Evolutionary conservation across 306 rosid genomes (phyloP).

Genomic region (Macrotyloma uniflorum): DNA sequence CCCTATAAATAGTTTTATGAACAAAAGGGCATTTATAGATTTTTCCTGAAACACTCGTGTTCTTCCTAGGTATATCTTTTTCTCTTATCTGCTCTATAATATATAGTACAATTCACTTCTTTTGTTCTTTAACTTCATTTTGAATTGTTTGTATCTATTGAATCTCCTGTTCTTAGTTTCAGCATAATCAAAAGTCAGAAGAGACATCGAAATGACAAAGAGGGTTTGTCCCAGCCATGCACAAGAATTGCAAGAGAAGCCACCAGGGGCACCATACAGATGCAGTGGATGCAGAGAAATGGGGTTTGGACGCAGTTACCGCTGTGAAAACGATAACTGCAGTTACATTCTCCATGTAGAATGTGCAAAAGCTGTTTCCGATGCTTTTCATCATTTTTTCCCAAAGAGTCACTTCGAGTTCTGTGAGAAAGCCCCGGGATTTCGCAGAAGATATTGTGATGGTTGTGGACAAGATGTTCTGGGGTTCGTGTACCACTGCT

Average conservation of each 20-base stretch:
- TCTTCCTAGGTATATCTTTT: too few relatives aligned
- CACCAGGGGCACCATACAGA: conserved; percentile 39
- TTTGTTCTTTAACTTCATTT: too few relatives aligned
- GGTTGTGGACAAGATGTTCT: conserved; percentile 55
- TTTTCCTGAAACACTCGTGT: too few relatives aligned
- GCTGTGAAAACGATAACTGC: conserved; percentile 39
- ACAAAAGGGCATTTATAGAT: too few relatives aligned
- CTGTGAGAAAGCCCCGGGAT: neutral
- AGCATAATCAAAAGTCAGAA: neutral
- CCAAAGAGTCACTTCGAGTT: conserved; percentile 18
- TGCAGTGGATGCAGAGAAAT: conserved; percentile 53
- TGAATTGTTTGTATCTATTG: too few relatives aligned
- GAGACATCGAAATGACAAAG: conserved; percentile 7
- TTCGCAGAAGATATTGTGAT: conserved; percentile 27
- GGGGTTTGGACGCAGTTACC: conserved; percentile 45
- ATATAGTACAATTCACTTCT: too few relatives aligned
- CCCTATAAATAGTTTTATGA: too few relatives aligned
- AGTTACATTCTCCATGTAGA: conserved; percentile 46
- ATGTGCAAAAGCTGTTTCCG: conserved; percentile 25
- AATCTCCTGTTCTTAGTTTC: neutral
- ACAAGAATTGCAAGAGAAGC: conserved; percentile 18
- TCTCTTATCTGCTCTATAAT: too few relatives aligned
- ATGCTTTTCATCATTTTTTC: conserved; percentile 36
- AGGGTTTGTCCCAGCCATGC: conserved; percentile 42
- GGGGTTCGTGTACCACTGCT: conserved; percentile 52